Conservation (phyloP, 768 basidiomycete species). For the Leccinum imitatum region DNA sequence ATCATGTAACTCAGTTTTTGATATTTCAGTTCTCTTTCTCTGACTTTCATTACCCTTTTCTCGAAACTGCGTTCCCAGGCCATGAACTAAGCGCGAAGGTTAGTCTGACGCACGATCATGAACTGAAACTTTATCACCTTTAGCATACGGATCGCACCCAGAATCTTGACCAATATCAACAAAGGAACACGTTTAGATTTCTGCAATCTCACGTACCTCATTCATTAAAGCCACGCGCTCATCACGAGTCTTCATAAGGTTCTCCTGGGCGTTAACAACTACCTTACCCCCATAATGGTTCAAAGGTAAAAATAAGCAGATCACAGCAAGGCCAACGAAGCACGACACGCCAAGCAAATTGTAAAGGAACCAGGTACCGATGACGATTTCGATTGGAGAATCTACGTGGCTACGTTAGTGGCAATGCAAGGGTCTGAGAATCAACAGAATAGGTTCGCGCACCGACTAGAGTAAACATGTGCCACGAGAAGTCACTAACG, state of each 20-base stretch:
- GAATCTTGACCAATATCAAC: slow-evolving; percentile 42
- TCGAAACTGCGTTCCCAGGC: slow-evolving; percentile 94
- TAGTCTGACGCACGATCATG: background rate
- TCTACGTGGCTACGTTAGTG: slow-evolving; percentile 39
- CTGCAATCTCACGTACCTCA: slow-evolving; percentile 43
- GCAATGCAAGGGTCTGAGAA: background rate
- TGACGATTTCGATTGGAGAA: slow-evolving; percentile 64
- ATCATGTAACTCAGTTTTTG: slow-evolving; percentile 86
- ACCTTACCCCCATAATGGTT: slow-evolving; percentile 85
- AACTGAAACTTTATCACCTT: slow-evolving; percentile 42
- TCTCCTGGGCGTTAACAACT: slow-evolving; percentile 75
- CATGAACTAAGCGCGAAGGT: slow-evolving; percentile 67
- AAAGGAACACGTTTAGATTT: background rate
- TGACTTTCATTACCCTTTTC: slow-evolving; percentile 63
- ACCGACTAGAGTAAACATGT: slow-evolving; percentile 75
- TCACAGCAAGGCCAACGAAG: slow-evolving; percentile 76
- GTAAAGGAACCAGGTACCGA: slow-evolving; percentile 78
- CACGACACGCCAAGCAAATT: slow-evolving; percentile 75
- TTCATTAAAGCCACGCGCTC: slow-evolving; percentile 92
- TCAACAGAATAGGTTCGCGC: slow-evolving; percentile 25
- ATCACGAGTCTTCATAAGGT: slow-evolving; percentile 89
- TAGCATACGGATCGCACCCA: slow-evolving; percentile 89
- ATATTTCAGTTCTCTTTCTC: slow-evolving; percentile 79
- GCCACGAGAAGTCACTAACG: slow-evolving; percentile 82
- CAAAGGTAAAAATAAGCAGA: slow-evolving; percentile 69